A percentile compares a stretch with the other conserved stretches of the same genome.
These are phyloP conservation scores for Simmondsia chinensis DNA, from an alignment of 148 eudicot genomes.

Conservation along the genomic window DNA sequence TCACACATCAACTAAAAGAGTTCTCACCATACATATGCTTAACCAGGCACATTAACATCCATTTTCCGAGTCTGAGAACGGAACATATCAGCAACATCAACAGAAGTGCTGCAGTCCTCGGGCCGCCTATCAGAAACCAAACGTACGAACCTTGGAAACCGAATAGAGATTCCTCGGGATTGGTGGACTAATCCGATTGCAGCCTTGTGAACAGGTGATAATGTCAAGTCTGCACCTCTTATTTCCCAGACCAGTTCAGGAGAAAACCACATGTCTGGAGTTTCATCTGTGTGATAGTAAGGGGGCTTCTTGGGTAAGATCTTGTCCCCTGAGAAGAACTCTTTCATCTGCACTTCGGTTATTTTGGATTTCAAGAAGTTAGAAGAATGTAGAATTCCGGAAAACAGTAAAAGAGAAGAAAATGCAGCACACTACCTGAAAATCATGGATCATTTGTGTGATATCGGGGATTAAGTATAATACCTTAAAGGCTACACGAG, in stretches of 20 bases:
- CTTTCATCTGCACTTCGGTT: slow-evolving; percentile 65
- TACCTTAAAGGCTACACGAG: too few species aligned
- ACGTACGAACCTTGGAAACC: slow-evolving; percentile 80
- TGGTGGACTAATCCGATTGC: slow-evolving; percentile 81
- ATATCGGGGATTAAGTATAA: too few species aligned
- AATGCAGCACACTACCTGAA: too few species aligned
- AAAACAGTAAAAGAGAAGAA: too few species aligned
- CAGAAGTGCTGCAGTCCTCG: slow-evolving; percentile 70
- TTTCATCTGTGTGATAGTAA: slow-evolving; percentile 73
- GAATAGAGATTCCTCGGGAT: slow-evolving; percentile 75
- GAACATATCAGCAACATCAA: slow-evolving; percentile 82
- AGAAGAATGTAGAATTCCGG: not conserved
- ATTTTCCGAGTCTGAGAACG: slow-evolving; percentile 82
- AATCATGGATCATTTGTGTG: too few species aligned
- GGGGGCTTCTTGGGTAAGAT: slow-evolving; percentile 56
- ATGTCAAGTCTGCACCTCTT: slow-evolving; percentile 85
- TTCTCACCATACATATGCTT: too few species aligned
- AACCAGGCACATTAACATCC: slow-evolving; percentile 35
- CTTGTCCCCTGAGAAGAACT: slow-evolving; percentile 68
- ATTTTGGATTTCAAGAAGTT: not conserved
- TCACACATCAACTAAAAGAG: too few species aligned
- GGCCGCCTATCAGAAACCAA: slow-evolving; percentile 57
- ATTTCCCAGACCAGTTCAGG: slow-evolving; percentile 89
- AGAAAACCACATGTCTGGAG: slow-evolving; percentile 82
- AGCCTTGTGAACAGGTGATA: slow-evolving; percentile 94